These are phyloP conservation scores for Rhazya stricta DNA, from an alignment of 257 asterid genomes.

Conservation along the genomic window DNA sequence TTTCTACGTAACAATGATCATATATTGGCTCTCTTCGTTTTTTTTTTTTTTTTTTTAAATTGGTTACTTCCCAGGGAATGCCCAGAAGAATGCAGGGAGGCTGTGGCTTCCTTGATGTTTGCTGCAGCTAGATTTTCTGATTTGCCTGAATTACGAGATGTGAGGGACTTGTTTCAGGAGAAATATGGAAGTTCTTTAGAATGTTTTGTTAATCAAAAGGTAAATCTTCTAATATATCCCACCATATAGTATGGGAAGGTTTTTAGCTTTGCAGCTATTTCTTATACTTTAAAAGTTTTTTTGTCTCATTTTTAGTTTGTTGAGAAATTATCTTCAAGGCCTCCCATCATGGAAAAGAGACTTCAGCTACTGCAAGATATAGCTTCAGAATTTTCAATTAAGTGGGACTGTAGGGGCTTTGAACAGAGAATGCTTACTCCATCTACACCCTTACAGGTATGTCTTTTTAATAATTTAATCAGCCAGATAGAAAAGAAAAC, in stretches of 20 bases:
- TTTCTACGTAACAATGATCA: background rate
- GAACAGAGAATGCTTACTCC: conserved; percentile 68
- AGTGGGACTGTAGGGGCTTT: conserved; percentile 77
- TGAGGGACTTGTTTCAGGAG: conserved; percentile 73
- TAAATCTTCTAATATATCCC: conserved; percentile 24
- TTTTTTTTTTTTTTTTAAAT: background rate
- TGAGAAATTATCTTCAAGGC: conserved; percentile 65
- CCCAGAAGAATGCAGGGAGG: conserved; percentile 93
- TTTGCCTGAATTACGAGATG: conserved; percentile 90
- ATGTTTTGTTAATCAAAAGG: conserved; percentile 76
- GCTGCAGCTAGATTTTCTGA: conserved; percentile 99
- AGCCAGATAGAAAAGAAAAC: conserved; percentile 14
- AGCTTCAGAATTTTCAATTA: conserved; percentile 71
- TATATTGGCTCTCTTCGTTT: background rate
- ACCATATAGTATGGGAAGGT: background rate
- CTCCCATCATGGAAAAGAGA: conserved; percentile 53
- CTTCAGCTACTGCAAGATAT: conserved; percentile 73
- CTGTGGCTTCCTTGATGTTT: conserved; percentile 79
- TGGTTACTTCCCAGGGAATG: conserved; percentile 60
- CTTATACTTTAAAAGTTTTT: conserved; percentile 24
- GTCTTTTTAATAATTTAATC: conserved; percentile 13
- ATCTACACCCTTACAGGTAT: conserved; percentile 51
- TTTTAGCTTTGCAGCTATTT: conserved; percentile 15
- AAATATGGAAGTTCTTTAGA: conserved; percentile 69
- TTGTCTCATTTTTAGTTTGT: conserved; percentile 58